These are phyloP conservation scores for Dacryopinax spathularia DNA, from an alignment of 768 basidiomycete genomes.

Conservation along the genomic window DNA sequence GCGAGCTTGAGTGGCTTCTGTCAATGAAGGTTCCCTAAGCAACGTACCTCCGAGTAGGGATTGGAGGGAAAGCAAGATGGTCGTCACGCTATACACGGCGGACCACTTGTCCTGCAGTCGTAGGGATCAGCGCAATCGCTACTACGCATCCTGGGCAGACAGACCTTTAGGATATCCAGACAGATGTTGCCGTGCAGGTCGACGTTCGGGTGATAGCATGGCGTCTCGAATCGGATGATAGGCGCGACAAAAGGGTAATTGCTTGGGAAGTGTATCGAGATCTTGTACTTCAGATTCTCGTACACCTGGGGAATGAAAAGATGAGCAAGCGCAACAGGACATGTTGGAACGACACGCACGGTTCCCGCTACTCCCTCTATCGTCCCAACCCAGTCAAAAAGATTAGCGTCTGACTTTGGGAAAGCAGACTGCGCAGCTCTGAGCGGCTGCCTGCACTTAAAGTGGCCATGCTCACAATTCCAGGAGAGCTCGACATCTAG, in stretches of 20 bases:
- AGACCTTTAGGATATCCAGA: conserved; percentile 73
- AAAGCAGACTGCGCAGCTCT: conserved; percentile 55
- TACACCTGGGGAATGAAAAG: conserved; percentile 42
- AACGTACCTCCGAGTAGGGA: conserved; percentile 68
- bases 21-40: not conserved
- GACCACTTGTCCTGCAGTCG: conserved; percentile 82
- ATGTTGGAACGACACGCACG: conserved; percentile 28
- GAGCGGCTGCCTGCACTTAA: not conserved
- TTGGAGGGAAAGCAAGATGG: conserved; percentile 75
- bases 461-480: conserved; percentile 47
- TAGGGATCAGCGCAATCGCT: too few species aligned
- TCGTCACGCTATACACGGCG: conserved; percentile 83
- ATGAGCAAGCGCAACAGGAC: conserved; percentile 8
- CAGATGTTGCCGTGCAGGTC: conserved; percentile 70
- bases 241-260: conserved; percentile 84
- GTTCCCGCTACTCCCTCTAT: conserved; percentile 71
- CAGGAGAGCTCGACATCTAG: conserved; percentile 80
- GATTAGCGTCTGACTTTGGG: conserved; percentile 70
- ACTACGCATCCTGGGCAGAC: too few species aligned
- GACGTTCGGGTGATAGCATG: conserved; percentile 86
- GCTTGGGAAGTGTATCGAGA: conserved; percentile 69
- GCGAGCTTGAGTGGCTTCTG: not conserved
- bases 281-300: conserved; percentile 63
- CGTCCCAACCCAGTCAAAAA: conserved; percentile 83
- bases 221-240: conserved; percentile 72